A percentile compares a stretch with the other conserved stretches of the same genome.
phyloP scores from a whole-genome alignment of 345 rosid genomes.

The Eucalyptus caleyi region DNA sequence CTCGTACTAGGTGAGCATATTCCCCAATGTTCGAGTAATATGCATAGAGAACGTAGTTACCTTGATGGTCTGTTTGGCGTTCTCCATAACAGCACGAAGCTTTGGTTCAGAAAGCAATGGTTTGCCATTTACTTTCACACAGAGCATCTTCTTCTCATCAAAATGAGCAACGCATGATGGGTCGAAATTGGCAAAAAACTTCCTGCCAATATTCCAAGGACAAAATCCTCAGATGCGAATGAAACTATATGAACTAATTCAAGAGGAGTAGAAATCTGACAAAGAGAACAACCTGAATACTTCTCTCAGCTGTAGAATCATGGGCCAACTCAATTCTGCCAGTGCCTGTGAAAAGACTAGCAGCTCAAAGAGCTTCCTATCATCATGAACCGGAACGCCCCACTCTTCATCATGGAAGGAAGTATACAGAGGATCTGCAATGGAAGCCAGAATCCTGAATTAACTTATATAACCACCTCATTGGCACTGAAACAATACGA shows the following conservation, averaged over 20 bases:
- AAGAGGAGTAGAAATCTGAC: neutral
- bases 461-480: neutral
- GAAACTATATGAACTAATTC: neutral
- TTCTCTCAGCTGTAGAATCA: slow-evolving; percentile 55
- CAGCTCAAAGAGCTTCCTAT: slow-evolving; percentile 65
- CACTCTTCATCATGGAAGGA: slow-evolving; percentile 79
- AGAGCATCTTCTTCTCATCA: slow-evolving; percentile 58
- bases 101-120: slow-evolving; percentile 71
- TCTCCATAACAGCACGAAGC: slow-evolving; percentile 74
- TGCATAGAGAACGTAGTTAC: slow-evolving; percentile 7
- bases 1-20: neutral
- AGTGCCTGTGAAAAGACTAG: slow-evolving; percentile 92
- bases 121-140: slow-evolving; percentile 52
- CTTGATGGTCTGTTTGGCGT: slow-evolving; percentile 72
- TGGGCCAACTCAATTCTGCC: slow-evolving; percentile 87
- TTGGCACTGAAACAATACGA: neutral
- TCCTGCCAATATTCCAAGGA: slow-evolving; percentile 32
- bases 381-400: slow-evolving; percentile 79
- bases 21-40: neutral
- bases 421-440: slow-evolving; percentile 51
- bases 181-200: slow-evolving; percentile 62
- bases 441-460: neutral
- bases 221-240: neutral
- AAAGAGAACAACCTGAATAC: slow-evolving; percentile 37
- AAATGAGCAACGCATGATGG: slow-evolving; percentile 45